Percentiles rank a stretch among this genome's conserved stretches.
phyloP scores from a whole-genome alignment of 129 eudicot species.

The Chrysanthemum seticuspe region DNA sequence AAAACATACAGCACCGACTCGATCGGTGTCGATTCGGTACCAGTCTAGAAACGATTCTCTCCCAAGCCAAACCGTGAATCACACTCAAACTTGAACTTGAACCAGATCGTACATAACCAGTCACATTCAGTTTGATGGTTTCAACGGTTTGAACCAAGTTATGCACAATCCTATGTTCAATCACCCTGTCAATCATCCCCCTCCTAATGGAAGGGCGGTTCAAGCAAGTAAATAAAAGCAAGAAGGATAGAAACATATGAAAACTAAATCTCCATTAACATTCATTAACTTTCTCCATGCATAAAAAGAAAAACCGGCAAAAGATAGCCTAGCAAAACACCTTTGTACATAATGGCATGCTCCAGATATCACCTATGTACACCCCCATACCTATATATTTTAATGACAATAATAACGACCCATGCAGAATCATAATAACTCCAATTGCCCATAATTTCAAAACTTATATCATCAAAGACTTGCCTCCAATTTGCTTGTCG shows the following conservation, averaged over 20 bases:
- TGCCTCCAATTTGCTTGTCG: constrained; percentile 23
- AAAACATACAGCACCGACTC: too few species aligned
- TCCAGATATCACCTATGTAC: constrained; percentile 32
- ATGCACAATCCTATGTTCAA: too few species aligned
- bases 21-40: too few species aligned
- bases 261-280: constrained; percentile 18
- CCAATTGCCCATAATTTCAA: constrained; percentile 24
- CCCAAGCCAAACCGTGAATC: too few species aligned
- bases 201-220: not conserved
- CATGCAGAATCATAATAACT: constrained; percentile 18
- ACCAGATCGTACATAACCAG: too few species aligned
- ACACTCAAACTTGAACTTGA: too few species aligned
- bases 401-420: constrained; percentile 19
- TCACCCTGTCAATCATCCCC: not conserved
- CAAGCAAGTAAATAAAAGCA: constrained; percentile 4
- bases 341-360: constrained; percentile 31
- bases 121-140: too few species aligned
- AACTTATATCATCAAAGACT: constrained; percentile 27
- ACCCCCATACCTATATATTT: constrained; percentile 29
- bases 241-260: not conserved
- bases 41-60: too few species aligned
- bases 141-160: too few species aligned
- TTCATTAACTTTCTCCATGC: constrained; percentile 28
- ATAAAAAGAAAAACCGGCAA: constrained; percentile 22
- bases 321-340: constrained; percentile 35